A percentile compares a stretch with the other conserved stretches of the same genome.
Evolutionary conservation across 768 basidiomycete genomes (phyloP).

Genomic region (Serendipita sp.): DNA sequence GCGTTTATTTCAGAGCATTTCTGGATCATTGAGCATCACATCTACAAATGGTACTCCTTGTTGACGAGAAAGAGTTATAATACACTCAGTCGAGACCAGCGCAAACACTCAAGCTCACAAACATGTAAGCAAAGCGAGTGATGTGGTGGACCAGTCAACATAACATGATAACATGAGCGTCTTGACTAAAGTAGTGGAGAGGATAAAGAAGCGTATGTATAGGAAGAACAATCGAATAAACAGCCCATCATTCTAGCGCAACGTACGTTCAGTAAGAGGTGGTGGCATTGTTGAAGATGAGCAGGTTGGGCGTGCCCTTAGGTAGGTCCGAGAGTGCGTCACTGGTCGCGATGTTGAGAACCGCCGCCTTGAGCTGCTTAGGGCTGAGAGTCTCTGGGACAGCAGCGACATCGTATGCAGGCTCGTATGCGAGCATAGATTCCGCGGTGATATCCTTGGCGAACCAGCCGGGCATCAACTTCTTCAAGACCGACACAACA

Average conservation of each 20-base stretch:
- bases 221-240: too few relatives aligned
- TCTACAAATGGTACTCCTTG: too few relatives aligned
- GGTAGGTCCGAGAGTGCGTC: slow-evolving; percentile 34
- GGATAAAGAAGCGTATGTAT: not conserved
- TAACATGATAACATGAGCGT: not conserved
- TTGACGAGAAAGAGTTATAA: too few relatives aligned
- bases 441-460: slow-evolving; percentile 33
- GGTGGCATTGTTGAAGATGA: slow-evolving; percentile 73
- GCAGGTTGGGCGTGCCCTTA: slow-evolving; percentile 41
- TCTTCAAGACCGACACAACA: slow-evolving; percentile 37
- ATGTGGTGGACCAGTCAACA: not conserved
- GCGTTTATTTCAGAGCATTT: not conserved
- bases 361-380: slow-evolving; percentile 54
- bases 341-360: slow-evolving; percentile 42
- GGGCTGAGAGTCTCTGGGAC: slow-evolving; percentile 32
- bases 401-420: slow-evolving; percentile 6
- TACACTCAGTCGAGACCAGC: too few relatives aligned
- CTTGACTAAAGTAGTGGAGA: not conserved
- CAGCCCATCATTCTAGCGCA: too few relatives aligned
- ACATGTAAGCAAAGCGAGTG: too few relatives aligned
- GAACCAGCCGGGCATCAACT: slow-evolving; percentile 42
- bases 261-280: not conserved
- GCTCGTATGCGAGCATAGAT: slow-evolving; percentile 5
- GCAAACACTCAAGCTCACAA: too few relatives aligned
- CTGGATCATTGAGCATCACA: not conserved